A percentile compares a stretch with the other conserved stretches of the same genome.
phyloP scores from a whole-genome alignment of 352 stramenopile species.

The Pythium insidiosum region DNA sequence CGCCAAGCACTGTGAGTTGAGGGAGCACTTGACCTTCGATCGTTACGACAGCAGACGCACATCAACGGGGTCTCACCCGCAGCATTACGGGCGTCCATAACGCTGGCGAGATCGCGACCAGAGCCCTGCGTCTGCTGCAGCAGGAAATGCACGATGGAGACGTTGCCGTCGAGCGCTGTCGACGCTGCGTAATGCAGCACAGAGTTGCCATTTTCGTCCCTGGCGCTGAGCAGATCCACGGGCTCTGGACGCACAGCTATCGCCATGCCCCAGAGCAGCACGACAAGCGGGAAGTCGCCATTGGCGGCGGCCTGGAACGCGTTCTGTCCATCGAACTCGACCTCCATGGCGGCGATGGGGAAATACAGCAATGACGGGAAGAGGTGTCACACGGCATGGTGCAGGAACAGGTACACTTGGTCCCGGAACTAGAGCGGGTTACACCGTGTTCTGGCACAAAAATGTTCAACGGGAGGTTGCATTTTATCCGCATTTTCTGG shows the following conservation, averaged over 20 bases:
- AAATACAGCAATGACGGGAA: constrained; percentile 21
- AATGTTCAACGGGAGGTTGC: no score
- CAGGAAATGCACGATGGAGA: constrained; percentile 74
- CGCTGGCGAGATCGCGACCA: constrained; percentile 8
- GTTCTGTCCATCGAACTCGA: constrained; percentile 67
- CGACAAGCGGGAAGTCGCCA: constrained; percentile 79
- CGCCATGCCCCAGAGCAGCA: constrained; percentile 81
- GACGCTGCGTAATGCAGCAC: constrained; percentile 60
- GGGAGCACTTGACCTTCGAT: no score
- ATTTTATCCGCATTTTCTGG: no score
- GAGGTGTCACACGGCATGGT: no score
- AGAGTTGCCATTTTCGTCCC: constrained; percentile 40
- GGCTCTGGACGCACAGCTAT: constrained; percentile 49
- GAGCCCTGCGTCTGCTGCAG: constrained; percentile 56
- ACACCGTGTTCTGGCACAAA: no score
- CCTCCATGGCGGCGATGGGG: constrained; percentile 35
- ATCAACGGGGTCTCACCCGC: constrained; percentile 71
- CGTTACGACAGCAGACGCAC: no score
- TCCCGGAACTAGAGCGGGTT: no score
- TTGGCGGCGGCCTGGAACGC: constrained; percentile 68
- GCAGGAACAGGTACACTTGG: no score
- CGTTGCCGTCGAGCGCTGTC: constrained; percentile 15
- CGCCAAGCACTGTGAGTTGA: constrained; percentile 7
- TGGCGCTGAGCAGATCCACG: constrained; percentile 36
- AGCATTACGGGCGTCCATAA: constrained; percentile 51